Percentiles rank a stretch among this genome's conserved stretches.
Conservation (phyloP, 2,329 filamentous ascomycete genomes). For the Myriosclerotinia scirpicola region DNA sequence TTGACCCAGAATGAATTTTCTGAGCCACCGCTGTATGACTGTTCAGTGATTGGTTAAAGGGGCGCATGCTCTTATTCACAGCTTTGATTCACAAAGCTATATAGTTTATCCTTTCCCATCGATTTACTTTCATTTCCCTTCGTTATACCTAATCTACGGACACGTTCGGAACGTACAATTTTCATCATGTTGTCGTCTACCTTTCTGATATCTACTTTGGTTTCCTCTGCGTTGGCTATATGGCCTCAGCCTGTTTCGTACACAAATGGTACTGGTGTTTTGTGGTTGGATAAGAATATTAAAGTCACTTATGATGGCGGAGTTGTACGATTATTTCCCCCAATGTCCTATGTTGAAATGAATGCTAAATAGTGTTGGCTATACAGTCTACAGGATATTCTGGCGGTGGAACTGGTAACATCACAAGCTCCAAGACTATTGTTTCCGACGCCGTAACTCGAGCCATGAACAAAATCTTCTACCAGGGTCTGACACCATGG, state of each 20-base stretch:
- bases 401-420: constrained; percentile 9
- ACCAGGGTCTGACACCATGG: constrained; percentile 73
- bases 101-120: constrained; percentile 35
- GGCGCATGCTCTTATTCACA: neutral
- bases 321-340: constrained; percentile 51
- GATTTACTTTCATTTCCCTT: neutral
- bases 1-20: neutral
- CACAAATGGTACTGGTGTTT: constrained; percentile 51
- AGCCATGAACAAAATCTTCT: constrained; percentile 63
- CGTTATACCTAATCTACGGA: neutral
- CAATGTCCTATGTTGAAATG: constrained; percentile 26
- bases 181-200: constrained; percentile 31
- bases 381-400: constrained; percentile 24
- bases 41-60: neutral
- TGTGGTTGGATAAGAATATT: constrained; percentile 55
- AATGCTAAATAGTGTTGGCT: constrained; percentile 36
- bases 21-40: constrained; percentile 5
- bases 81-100: constrained; percentile 35
- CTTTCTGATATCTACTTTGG: constrained; percentile 30
- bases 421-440: constrained; percentile 49
- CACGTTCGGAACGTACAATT: neutral
- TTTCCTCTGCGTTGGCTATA: constrained; percentile 45
- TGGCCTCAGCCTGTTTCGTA: constrained; percentile 58
- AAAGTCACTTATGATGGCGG: constrained; percentile 59
- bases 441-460: constrained; percentile 59